These are phyloP conservation scores for Trichophyton simii DNA, from an alignment of 2,329 filamentous ascomycete genomes.

Conservation along the genomic window DNA sequence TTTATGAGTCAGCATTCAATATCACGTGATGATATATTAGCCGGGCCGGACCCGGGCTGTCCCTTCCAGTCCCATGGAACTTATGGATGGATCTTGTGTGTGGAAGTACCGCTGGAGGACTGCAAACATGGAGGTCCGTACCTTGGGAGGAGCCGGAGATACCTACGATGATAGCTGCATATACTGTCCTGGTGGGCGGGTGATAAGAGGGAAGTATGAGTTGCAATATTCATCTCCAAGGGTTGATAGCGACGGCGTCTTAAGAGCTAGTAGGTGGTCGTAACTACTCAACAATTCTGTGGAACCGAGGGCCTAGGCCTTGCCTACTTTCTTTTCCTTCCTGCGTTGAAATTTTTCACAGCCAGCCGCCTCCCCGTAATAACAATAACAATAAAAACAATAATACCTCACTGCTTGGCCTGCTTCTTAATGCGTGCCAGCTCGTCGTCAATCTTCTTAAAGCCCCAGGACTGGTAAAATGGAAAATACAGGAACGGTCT, in stretches of 20 bases:
- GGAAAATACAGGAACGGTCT: constrained; percentile 37
- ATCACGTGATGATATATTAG: neutral
- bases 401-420: neutral
- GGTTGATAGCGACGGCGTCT: too few species aligned
- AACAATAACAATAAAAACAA: neutral
- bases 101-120: neutral
- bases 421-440: constrained; percentile 8
- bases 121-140: too few species aligned
- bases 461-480: constrained; percentile 9
- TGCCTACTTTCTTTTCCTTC: neutral
- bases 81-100: too few species aligned
- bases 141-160: too few species aligned
- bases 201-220: too few species aligned
- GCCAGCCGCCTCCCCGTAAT: neutral
- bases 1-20: neutral
- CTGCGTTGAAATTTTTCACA: neutral
- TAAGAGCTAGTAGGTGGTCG: too few species aligned
- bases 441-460: constrained; percentile 12
- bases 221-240: too few species aligned
- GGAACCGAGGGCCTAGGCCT: too few species aligned
- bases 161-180: too few species aligned
- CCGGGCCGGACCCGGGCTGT: neutral
- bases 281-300: too few species aligned
- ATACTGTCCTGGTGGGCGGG: too few species aligned
- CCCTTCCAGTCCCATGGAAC: neutral